Evolutionary conservation across 2,329 filamentous ascomycete genomes (phyloP).

Genomic region (Zelopaecilomyces penicillatus): DNA sequence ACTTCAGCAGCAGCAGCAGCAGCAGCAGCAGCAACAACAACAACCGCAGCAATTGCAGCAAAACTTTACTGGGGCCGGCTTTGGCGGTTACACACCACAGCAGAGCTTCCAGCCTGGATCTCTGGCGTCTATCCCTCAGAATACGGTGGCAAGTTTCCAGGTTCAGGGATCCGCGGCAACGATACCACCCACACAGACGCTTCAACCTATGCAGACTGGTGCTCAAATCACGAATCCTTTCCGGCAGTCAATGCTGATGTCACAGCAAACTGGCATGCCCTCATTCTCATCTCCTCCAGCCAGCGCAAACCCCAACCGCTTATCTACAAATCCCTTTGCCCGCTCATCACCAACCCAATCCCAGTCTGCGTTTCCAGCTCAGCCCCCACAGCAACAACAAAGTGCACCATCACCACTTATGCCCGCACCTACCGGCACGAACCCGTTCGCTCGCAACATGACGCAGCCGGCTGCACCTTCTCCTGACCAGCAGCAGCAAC

Average conservation of each 20-base stretch:
- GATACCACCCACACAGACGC: conserved; percentile 20
- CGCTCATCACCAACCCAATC: conserved; percentile 45
- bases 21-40: conserved; percentile 26
- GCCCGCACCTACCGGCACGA: conserved; percentile 47
- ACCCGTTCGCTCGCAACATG: conserved; percentile 47
- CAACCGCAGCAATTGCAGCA: conserved; percentile 36
- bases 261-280: conserved; percentile 40
- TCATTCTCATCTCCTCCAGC: conserved; percentile 35
- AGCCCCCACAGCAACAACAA: conserved; percentile 19
- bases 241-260: conserved; percentile 76
- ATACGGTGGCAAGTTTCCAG: conserved; percentile 44
- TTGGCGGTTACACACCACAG: conserved; percentile 72
- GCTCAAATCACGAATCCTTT: conserved; percentile 76
- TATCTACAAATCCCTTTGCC: conserved; percentile 83
- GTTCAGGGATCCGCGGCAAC: conserved; percentile 16
- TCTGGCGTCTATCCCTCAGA: conserved; percentile 50
- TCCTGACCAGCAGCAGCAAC: conserved; percentile 29
- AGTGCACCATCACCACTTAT: conserved; percentile 32
- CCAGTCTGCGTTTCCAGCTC: conserved; percentile 20
- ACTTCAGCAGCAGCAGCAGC: conserved; percentile 34
- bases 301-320: conserved; percentile 40
- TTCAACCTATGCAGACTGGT: conserved; percentile 39
- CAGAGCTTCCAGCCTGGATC: conserved; percentile 43
- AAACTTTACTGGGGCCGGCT: conserved; percentile 62
- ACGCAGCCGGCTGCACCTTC: conserved; percentile 4